Percentiles rank a stretch among this genome's conserved stretches.
Conservation (phyloP, 2,329 filamentous ascomycete genomes). For the Waltergamsia citrina region DNA sequence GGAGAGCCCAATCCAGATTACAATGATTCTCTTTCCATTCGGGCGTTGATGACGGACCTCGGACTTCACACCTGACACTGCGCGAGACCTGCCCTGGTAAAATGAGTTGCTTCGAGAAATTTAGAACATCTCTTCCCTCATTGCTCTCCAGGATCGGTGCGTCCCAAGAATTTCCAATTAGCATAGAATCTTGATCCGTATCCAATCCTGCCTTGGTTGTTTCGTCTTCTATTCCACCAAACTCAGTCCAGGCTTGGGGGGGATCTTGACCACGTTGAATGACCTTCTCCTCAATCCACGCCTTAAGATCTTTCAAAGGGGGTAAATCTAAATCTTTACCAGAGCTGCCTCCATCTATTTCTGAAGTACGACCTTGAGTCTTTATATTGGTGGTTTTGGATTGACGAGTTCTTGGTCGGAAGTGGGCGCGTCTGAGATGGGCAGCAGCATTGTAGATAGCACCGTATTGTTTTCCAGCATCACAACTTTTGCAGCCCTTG, state of each 20-base stretch:
- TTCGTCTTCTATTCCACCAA: slow-evolving; percentile 19
- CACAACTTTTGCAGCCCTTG: slow-evolving; percentile 75
- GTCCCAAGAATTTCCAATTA: too few species aligned
- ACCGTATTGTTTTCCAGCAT: slow-evolving; percentile 67
- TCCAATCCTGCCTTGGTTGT: background rate
- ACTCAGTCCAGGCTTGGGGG: background rate
- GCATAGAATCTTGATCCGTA: background rate
- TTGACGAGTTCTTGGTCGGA: slow-evolving; percentile 54
- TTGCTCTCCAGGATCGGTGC: too few species aligned
- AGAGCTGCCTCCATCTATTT: slow-evolving; percentile 44
- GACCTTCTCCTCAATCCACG: slow-evolving; percentile 41
- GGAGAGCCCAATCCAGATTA: too few species aligned
- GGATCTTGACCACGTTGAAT: background rate
- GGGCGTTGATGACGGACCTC: too few species aligned
- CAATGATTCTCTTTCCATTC: too few species aligned
- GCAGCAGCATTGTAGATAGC: slow-evolving; percentile 94
- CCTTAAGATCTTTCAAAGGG: slow-evolving; percentile 45
- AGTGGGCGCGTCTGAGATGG: slow-evolving; percentile 80
- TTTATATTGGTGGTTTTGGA: slow-evolving; percentile 32
- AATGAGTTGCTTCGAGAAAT: too few species aligned
- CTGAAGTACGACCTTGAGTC: slow-evolving; percentile 22
- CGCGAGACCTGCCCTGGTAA: too few species aligned
- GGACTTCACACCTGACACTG: too few species aligned
- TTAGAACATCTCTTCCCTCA: too few species aligned
- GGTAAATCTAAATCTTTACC: slow-evolving; percentile 48